Base-by-base conservation (phyloP, 495 filamentous ascomycete species). In the Aspergillus ellipticus region DNA sequence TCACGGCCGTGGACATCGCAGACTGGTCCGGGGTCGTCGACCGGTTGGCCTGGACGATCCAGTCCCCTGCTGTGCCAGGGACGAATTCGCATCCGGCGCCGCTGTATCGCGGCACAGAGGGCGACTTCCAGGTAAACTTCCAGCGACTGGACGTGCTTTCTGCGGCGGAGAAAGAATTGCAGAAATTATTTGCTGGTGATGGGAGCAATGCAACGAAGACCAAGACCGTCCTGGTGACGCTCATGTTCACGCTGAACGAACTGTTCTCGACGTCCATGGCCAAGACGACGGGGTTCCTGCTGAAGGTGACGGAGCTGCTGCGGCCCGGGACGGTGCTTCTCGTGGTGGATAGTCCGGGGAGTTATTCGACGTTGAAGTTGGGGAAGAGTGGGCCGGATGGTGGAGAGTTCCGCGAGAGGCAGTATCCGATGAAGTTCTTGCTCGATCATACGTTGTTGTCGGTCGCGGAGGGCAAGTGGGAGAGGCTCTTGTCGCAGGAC, bases 201-300 rank as follows among this genome's bases (percentile, higher is more conserved):
- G n/a, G 33, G 2, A 15, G 26, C 17, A 10, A 37, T 58, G 17
- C 15, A 0, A 29, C 10, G 10, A 42, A 22, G 41, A 1, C 15
- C 53, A 41, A 57, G 56, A 49, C 79, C 70, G 43, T 58, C 70
- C 76, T 97, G 0, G 76, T 94, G 4, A 96, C 94, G 0, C 70
- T 97, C 0, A 85, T 97, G 71, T 97, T 97, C 78, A 96, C 92
- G 0, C 82, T 97, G n/a, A 97, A 97, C 68, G 94, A 98, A 71
- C 86, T 98, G 4, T 97, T 96, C 75, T 78, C 82, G 0, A 79
- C 85, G 9, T 92, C 89, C 3, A 77, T 91, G 51, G 73, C 82
- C 4, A 81, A 82, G 43, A 88, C 93, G 0, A 96, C 93, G 2
- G 71, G 70, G 0, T 84, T 97, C 57, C 76, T 98, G 0, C 77